Conservation (phyloP, 768 basidiomycete genomes). For the Leccinum variicolor region DNA sequence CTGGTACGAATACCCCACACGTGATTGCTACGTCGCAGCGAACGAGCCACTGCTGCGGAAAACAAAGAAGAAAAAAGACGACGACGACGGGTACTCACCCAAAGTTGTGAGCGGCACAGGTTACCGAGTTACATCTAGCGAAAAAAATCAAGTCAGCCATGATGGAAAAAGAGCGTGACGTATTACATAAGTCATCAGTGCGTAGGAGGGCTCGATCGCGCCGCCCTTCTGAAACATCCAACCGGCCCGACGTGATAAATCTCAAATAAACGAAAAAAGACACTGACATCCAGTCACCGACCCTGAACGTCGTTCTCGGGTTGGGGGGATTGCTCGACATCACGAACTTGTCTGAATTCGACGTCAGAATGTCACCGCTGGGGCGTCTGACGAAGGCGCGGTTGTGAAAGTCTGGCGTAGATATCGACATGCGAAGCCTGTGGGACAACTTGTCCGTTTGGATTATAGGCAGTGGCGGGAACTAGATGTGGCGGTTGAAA, state of each 20-base stretch:
- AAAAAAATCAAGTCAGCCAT: slow-evolving; percentile 6
- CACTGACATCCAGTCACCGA: slow-evolving; percentile 77
- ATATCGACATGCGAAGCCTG: slow-evolving; percentile 34
- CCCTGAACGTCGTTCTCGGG: slow-evolving; percentile 60
- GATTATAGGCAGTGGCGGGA: slow-evolving; percentile 22
- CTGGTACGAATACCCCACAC: slow-evolving; percentile 9
- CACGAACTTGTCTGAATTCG: slow-evolving; percentile 40
- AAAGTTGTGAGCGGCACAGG: slow-evolving; percentile 82
- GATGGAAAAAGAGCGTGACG: background rate
- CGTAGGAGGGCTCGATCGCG: slow-evolving; percentile 7
- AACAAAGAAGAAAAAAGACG: background rate
- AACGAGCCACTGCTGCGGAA: slow-evolving; percentile 1
- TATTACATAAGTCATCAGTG: background rate
- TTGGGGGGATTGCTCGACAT: slow-evolving; percentile 73
- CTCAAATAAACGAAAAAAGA: slow-evolving; percentile 19
- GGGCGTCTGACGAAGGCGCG: slow-evolving; percentile 11
- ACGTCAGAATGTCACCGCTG: background rate
- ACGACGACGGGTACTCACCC: slow-evolving; percentile 39
- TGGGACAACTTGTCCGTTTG: slow-evolving; percentile 16
- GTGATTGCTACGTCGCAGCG: background rate
- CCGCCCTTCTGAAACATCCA: slow-evolving; percentile 12
- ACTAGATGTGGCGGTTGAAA: slow-evolving; percentile 4
- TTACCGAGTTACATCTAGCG: slow-evolving; percentile 58
- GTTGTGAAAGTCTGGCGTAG: slow-evolving; percentile 31
- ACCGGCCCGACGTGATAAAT: slow-evolving; percentile 10